Conservation (phyloP, 176 grass and related monocot genomes). For the Oropetium thomaeum region DNA sequence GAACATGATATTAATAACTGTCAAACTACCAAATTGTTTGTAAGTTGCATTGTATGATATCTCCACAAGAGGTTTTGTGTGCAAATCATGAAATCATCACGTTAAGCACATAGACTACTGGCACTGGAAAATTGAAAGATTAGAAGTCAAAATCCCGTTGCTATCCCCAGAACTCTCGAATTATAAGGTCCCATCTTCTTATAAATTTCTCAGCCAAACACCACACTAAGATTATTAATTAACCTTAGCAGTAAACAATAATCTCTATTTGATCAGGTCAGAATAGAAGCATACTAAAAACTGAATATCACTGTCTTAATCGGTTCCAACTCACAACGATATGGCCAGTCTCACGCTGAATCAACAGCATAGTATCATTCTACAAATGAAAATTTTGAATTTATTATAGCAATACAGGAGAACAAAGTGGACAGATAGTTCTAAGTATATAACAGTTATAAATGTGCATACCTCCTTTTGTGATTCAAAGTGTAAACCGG, state of each 20-base stretch:
- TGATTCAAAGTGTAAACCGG: slow-evolving; percentile 66
- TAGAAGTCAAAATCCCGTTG: not conserved
- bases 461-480: slow-evolving; percentile 75
- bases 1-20: slow-evolving; percentile 9
- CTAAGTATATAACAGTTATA: not conserved
- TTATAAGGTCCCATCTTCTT: not conserved
- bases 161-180: not conserved
- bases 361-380: slow-evolving; percentile 18
- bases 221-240: not conserved
- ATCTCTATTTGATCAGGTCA: not conserved
- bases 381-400: not conserved
- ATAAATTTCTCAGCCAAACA: not conserved
- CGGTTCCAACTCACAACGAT: not conserved
- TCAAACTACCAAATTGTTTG: not conserved
- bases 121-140: not conserved
- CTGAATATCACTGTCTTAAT: slow-evolving; percentile 7
- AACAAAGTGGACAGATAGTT: slow-evolving; percentile 1
- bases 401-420: not conserved
- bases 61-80: not conserved
- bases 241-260: not conserved
- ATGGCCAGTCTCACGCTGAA: not conserved
- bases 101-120: not conserved
- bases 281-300: not conserved
- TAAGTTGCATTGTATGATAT: not conserved
- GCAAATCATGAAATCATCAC: slow-evolving; percentile 24